Evolutionary conservation across 495 filamentous ascomycete genomes (phyloP).

Genomic region (Pyrenopolyporus hunteri): DNA sequence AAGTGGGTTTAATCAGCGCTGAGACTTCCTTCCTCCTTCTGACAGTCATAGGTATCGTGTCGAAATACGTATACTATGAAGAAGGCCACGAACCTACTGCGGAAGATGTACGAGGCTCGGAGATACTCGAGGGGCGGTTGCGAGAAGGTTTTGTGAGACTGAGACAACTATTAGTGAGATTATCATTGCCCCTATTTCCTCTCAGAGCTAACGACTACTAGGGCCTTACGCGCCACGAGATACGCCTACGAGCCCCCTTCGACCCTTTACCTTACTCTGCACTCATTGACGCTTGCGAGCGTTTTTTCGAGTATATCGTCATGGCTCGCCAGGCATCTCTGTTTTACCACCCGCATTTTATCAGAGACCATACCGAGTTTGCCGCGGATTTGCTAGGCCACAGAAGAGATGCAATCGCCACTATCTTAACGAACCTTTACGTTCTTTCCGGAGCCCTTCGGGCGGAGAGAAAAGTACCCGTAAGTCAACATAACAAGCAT

Average conservation of each 20-base stretch:
- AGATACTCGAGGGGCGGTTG: conserved; percentile 62
- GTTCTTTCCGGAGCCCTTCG: conserved; percentile 60
- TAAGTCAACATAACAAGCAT: conserved; percentile 16
- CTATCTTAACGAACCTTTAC: conserved; percentile 63
- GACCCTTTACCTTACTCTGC: conserved; percentile 61
- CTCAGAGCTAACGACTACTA: conserved; percentile 1
- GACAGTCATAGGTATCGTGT: conserved; percentile 52
- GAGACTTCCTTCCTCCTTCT: background rate
- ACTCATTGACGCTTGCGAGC: conserved; percentile 59
- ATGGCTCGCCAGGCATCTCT: conserved; percentile 62
- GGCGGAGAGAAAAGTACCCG: conserved; percentile 56
- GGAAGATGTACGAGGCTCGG: conserved; percentile 58
- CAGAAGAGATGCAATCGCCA: conserved; percentile 61
- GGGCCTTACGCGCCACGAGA: conserved; percentile 62
- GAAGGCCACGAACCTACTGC: conserved; percentile 54
- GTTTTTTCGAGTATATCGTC: conserved; percentile 64
- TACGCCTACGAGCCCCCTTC: conserved; percentile 63
- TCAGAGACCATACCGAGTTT: conserved; percentile 51
- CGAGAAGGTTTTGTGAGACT: conserved; percentile 65
- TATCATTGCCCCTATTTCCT: background rate
- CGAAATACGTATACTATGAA: conserved; percentile 64
- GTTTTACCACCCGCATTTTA: conserved; percentile 59
- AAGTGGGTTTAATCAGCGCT: conserved; percentile 23
- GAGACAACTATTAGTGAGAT: conserved; percentile 57
- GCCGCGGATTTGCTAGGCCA: conserved; percentile 52